These are phyloP conservation scores for Phytopythium cucurbitacearum DNA, from an alignment of 352 stramenopile genomes.

Conservation along the genomic window DNA sequence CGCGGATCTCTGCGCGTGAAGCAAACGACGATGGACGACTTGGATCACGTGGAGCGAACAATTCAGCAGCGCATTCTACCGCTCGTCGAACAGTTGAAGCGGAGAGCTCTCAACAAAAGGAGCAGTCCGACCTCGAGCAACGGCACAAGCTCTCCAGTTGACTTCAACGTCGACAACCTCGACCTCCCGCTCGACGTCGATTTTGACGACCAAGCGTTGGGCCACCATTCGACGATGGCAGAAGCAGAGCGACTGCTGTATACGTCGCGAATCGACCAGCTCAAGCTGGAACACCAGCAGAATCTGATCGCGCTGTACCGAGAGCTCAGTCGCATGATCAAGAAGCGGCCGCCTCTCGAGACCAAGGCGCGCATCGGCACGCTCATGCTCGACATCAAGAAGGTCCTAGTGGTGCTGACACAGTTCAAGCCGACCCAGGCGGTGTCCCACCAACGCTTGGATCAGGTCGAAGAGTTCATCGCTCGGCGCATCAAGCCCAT, in stretches of 20 bases:
- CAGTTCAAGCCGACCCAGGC: not conserved
- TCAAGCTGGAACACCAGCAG: not conserved
- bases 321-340: conserved; percentile 2
- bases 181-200: not conserved
- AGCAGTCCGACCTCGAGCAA: no score
- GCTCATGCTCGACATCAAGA: conserved; percentile 7
- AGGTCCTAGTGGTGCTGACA: conserved; percentile 6
- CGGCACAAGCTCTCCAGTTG: no score
- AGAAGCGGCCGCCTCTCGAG: not conserved
- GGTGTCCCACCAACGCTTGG: not conserved
- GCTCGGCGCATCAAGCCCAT: conserved; percentile 3
- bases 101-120: no score
- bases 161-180: not conserved
- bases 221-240: not conserved
- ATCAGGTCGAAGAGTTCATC: conserved; percentile 4
- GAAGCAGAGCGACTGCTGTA: conserved; percentile 5
- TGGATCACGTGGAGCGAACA: no score
- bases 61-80: no score
- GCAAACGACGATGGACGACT: no score
- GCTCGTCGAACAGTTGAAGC: no score
- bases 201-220: no score
- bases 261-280: not conserved
- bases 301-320: conserved; percentile 4
- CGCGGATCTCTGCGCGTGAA: no score
- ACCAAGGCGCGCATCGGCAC: not conserved